Evolutionary conservation across 2,329 filamentous ascomycete species (phyloP).

Genomic region (Claviceps sorghi): DNA sequence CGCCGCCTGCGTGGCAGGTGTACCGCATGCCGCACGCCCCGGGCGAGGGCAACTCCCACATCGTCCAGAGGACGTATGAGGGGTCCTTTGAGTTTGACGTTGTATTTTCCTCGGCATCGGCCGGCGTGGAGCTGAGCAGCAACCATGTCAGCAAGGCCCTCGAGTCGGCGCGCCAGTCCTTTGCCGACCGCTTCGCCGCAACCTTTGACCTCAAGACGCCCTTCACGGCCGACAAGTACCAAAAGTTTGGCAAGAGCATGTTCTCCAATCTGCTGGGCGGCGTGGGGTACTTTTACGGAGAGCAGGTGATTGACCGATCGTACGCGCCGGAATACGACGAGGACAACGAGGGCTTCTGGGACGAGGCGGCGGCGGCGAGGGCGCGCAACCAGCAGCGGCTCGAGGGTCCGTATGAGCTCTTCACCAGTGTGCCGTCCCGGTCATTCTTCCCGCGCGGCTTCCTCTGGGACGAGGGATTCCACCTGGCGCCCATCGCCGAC

Average conservation of each 20-base stretch:
- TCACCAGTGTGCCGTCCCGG: conserved; percentile 78
- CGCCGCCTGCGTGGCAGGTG: conserved; percentile 71
- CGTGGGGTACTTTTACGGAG: conserved; percentile 87
- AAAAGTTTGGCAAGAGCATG: conserved; percentile 71
- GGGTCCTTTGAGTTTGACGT: conserved; percentile 89
- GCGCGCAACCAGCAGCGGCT: conserved; percentile 50
- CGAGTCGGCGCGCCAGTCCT: conserved; percentile 47
- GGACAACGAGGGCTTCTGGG: conserved; percentile 90
- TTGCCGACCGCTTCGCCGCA: conserved; percentile 59
- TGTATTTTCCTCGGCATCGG: conserved; percentile 69
- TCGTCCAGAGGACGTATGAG: conserved; percentile 83
- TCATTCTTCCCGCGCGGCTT: conserved; percentile 96
- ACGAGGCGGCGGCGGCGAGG: conserved; percentile 71
- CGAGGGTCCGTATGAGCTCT: conserved; percentile 77
- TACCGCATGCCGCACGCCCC: conserved; percentile 64
- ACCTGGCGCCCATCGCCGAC: conserved; percentile 77
- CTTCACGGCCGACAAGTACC: conserved; percentile 59
- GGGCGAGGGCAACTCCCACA: conserved; percentile 62
- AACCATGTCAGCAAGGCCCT: conserved; percentile 59
- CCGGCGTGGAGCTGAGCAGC: conserved; percentile 36
- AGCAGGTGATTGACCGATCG: conserved; percentile 77
- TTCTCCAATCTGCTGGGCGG: conserved; percentile 90
- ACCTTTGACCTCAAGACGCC: conserved; percentile 56
- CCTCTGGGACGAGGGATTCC: conserved; percentile 96
- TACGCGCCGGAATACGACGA: conserved; percentile 90